phyloP scores from a whole-genome alignment of 352 stramenopile genomes.

The Pythium plurisporium region DNA sequence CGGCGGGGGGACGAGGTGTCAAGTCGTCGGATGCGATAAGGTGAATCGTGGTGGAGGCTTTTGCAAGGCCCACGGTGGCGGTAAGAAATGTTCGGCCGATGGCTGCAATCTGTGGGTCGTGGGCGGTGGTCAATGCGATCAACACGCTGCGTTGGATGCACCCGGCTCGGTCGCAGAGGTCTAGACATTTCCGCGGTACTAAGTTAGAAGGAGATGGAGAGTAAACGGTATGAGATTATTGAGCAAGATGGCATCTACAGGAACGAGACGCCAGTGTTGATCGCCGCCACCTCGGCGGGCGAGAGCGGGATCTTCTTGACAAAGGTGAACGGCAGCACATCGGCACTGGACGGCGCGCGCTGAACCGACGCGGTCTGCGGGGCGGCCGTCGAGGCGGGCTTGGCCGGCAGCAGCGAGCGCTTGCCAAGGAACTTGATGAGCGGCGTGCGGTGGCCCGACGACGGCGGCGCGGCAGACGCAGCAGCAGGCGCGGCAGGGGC shows the following conservation, averaged over 20 bases:
- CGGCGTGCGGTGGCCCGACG: constrained; percentile 43
- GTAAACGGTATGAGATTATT: too few species aligned
- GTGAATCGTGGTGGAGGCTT: constrained; percentile 74
- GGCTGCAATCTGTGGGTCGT: constrained; percentile 72
- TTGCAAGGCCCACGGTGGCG: constrained; percentile 76
- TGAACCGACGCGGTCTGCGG: constrained; percentile 14
- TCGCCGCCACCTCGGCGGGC: constrained; percentile 59
- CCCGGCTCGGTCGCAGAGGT: constrained; percentile 24
- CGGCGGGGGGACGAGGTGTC: constrained; percentile 66
- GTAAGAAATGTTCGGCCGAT: constrained; percentile 62
- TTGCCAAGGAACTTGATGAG: constrained; percentile 74
- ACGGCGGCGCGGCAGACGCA: constrained; percentile 27
- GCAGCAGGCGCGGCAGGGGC: constrained; percentile 13
- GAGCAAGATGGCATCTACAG: constrained; percentile 33
- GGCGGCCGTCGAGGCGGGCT: constrained; percentile 24
- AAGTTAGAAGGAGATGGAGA: background rate
- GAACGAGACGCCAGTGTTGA: constrained; percentile 78
- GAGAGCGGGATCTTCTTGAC: constrained; percentile 65
- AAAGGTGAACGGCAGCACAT: constrained; percentile 62
- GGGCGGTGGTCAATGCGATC: constrained; percentile 55
- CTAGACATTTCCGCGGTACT: constrained; percentile 12
- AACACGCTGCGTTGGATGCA: constrained; percentile 60
- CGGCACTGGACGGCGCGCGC: constrained; percentile 40
- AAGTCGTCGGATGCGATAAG: constrained; percentile 59
- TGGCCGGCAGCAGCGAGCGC: constrained; percentile 50